Base-by-base conservation (phyloP, 2,329 filamentous ascomycete genomes). In the Sarocladium strictum region DNA sequence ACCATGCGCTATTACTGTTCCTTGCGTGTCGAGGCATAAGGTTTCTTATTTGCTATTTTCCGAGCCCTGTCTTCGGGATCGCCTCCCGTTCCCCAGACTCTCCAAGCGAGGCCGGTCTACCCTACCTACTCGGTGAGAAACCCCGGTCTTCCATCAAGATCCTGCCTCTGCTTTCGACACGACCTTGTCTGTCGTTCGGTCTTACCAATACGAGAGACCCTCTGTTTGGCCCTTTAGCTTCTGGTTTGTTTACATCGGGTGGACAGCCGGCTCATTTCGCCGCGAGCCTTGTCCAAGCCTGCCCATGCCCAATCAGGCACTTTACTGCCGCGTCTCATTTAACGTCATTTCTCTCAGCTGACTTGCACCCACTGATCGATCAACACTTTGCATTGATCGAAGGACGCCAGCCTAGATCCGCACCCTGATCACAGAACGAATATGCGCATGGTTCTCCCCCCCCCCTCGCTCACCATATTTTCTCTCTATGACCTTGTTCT, bases 301-400 rank as follows among this genome's bases (percentile, higher is more conserved):
- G 47, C 47, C 47, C 47, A 51, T 35, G 47, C 47, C 47, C 47
- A 51, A 51, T 51, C 47, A 33, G 47, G 47, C 47, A 51, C 29
- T 11, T 33, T 5, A 27, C 27, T 14, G 47, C 5, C 29, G 6
- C n/a, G 5, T 35, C 47, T 51, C 47, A 51, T 51, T 51, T 33
- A 32, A 51, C 26, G 14, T 27, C 47, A 35, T 33, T 33, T 33
- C 43, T 38, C 35, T 38, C 35, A 38, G 5, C 12, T 38, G 12
- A 38, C 35, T 38, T 38, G 43, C 43, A 29, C n/a, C 24, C 24
- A 29, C 43, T 47, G 43, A 47, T 47, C 43, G 43, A 47, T 47
- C 43, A 43, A 17, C 43, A 21, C 24, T 27, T n/a, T n/a, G n/a
- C n/a, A n/a, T n/a, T n/a, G n/a, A n/a, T n/a, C n/a, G n/a, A n/a